Base-by-base conservation (phyloP, 495 filamentous ascomycete genomes). In the Venustampulla echinocandica region DNA sequence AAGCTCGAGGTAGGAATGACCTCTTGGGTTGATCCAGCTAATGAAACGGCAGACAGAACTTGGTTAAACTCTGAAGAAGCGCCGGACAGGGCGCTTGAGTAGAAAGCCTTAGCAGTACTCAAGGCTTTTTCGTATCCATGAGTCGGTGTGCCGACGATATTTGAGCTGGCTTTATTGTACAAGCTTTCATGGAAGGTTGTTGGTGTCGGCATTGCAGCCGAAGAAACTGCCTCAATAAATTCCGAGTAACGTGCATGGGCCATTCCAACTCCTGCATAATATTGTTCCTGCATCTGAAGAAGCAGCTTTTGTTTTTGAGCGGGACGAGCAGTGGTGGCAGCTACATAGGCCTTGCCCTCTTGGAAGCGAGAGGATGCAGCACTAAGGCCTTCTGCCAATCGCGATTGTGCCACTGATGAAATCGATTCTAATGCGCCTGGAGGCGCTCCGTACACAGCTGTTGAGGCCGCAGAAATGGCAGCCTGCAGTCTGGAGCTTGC, bases 201-300 rank as follows among this genome's bases (percentile, higher is more conserved):
- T 2, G 69, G 67, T 0, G 66, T 74, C 7, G 72, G 70, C 19
- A 69, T 68, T 14, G 80, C 61, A 17, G 76, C 81, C 2, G 70
- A 69, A 17, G 80, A 84, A 18, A 82, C 85, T 7, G 82, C 77
- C 10, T 69, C 70, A 5, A 89, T 49, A 54, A 90, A 88, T 21
- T 81, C 78, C 9, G 82, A 77, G 54, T 87, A 90, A 15, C 78
- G 76, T 34, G 80, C 84, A 57, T 92, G 83, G 2, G 86, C 86
- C 17, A 87, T 52, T 13, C 86, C 86, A 43, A 90, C 52, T 9
- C 77, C 83, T 45, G 86, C 81, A 53, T 88, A 88, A 60, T 89
- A 92, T 52, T 80, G 81, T 43, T 78, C 69, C 50, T 76, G 79
- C 21, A 81, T 80, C 33, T 75, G 64, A 45, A 79, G 74, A 15